Conservation (phyloP, 257 asterid species). For the Mitragyna speciosa region DNA sequence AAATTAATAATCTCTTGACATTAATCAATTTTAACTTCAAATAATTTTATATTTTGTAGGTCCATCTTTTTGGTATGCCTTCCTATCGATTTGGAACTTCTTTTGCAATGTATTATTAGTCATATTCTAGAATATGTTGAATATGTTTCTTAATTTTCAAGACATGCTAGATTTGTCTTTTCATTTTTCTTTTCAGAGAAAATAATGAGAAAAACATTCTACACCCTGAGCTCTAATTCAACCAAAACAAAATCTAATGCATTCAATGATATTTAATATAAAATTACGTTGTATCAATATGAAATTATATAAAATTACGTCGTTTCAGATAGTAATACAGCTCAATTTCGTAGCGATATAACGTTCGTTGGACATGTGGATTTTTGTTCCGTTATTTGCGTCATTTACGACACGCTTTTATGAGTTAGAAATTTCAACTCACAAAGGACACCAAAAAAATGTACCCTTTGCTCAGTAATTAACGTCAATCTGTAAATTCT, state of each 20-base stretch:
- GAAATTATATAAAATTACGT: no score
- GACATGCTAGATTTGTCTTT: background rate
- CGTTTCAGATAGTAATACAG: no score
- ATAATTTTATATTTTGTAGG: background rate
- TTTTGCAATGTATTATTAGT: no score
- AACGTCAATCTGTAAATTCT: background rate
- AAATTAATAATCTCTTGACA: background rate
- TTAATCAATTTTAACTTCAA: background rate
- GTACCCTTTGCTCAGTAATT: no score
- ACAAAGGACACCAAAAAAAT: background rate
- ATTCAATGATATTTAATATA: no score
- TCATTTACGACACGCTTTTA: background rate
- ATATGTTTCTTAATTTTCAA: background rate
- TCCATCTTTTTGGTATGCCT: background rate
- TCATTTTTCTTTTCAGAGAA: background rate
- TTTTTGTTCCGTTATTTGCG: no score
- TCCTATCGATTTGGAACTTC: background rate
- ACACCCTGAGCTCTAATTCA: no score
- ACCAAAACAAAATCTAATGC: no score
- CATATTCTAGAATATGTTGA: background rate
- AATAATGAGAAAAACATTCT: background rate
- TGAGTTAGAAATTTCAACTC: no score
- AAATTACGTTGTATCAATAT: no score
- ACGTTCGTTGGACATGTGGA: no score
- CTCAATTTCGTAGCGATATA: no score